Conservation (phyloP, 495 filamentous ascomycete species). For the Penicillium crystallinum region DNA sequence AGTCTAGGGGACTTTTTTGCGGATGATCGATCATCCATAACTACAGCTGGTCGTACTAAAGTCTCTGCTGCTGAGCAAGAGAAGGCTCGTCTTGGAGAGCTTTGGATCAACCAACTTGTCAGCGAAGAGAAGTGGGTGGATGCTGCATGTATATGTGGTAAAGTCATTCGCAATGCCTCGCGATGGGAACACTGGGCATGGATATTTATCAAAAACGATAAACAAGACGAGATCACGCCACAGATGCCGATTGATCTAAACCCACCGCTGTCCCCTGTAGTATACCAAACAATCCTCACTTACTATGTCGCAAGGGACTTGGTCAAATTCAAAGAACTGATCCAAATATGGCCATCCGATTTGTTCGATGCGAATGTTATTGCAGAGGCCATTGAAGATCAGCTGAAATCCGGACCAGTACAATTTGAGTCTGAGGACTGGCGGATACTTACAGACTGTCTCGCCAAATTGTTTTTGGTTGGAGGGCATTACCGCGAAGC, state of each 20-base stretch:
- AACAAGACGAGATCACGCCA: conserved; percentile 81
- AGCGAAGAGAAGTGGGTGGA: conserved; percentile 64
- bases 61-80: conserved; percentile 74
- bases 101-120: conserved; percentile 84
- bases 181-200: conserved; percentile 95
- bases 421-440: conserved; percentile 73
- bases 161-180: conserved; percentile 69
- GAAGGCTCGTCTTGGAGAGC: conserved; percentile 85
- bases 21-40: conserved; percentile 66
- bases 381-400: conserved; percentile 64
- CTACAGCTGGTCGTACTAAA: conserved; percentile 30
- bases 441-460: conserved; percentile 73
- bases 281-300: conserved; percentile 80
- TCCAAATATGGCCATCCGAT: conserved; percentile 79
- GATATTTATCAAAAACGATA: conserved; percentile 77
- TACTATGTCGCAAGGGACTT: conserved; percentile 77
- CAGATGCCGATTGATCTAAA: conserved; percentile 72
- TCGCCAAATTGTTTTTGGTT: conserved; percentile 78
- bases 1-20: conserved; percentile 71
- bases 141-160: conserved; percentile 72
- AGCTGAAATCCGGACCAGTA: conserved; percentile 63
- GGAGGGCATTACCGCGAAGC: conserved; percentile 76
- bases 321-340: conserved; percentile 64
- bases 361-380: conserved; percentile 72
- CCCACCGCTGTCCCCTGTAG: conserved; percentile 72